Conservation (phyloP, 345 rosid species). For the Ricinus communis region DNA sequence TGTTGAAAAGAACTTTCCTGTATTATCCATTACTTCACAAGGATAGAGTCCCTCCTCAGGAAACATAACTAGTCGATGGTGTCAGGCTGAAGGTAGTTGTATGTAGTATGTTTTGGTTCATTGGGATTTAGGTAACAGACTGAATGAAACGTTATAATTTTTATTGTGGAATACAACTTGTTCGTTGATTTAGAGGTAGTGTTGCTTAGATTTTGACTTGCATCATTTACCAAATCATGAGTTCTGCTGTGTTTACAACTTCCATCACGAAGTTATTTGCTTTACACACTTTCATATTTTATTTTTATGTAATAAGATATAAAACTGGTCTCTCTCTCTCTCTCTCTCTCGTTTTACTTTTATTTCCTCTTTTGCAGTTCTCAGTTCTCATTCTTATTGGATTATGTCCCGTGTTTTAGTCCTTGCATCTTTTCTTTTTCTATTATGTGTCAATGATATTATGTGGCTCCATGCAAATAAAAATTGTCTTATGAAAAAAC, state of each 20-base stretch:
- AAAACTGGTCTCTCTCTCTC: background rate
- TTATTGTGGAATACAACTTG: background rate
- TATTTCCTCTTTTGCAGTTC: background rate
- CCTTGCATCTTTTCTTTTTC: background rate
- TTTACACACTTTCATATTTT: background rate
- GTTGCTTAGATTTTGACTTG: background rate
- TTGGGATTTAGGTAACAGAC: too few relatives aligned
- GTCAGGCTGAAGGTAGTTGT: too few relatives aligned
- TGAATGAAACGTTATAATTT: background rate
- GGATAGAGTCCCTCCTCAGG: too few relatives aligned
- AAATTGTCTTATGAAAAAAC: slow-evolving; percentile 7
- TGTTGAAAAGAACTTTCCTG: too few relatives aligned
- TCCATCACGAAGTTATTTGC: background rate
- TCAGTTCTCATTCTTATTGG: background rate
- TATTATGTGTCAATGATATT: background rate
- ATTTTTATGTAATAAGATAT: too few relatives aligned
- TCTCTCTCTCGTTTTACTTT: background rate
- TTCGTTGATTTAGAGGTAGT: background rate
- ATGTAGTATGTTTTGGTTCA: too few relatives aligned
- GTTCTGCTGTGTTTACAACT: background rate
- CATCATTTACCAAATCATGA: background rate
- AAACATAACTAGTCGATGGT: too few relatives aligned
- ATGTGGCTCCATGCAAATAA: too few relatives aligned
- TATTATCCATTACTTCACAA: too few relatives aligned
- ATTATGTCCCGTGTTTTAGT: background rate